Conservation (phyloP, 805 yeast genomes). For the Brettanomyces bruxellensis region DNA sequence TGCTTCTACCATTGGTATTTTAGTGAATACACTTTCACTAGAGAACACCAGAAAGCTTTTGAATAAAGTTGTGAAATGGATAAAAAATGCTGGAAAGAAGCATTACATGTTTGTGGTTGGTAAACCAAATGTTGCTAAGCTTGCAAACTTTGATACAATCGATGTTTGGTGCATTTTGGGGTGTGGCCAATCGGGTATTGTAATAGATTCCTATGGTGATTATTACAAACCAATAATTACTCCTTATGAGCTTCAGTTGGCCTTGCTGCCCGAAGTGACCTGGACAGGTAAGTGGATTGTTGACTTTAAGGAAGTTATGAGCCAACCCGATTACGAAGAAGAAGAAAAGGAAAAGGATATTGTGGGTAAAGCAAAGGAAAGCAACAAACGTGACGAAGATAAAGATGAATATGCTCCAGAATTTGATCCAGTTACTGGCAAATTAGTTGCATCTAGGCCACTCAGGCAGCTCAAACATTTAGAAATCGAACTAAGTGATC, state of each 20-base stretch:
- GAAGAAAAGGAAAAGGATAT: slow-evolving; percentile 19
- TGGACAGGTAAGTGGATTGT: slow-evolving; percentile 96
- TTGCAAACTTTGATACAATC: slow-evolving; percentile 91
- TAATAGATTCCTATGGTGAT: slow-evolving; percentile 69
- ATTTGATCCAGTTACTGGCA: slow-evolving; percentile 86
- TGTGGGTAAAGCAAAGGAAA: slow-evolving; percentile 5
- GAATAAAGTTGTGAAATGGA: slow-evolving; percentile 47
- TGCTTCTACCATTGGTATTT: slow-evolving; percentile 85
- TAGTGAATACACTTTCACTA: slow-evolving; percentile 83
- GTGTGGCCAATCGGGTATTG: slow-evolving; percentile 89
- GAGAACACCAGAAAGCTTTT: slow-evolving; percentile 63
- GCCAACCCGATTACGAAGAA: slow-evolving; percentile 25
- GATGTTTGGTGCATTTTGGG: slow-evolving; percentile 95
- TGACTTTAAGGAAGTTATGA: slow-evolving; percentile 53
- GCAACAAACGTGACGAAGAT: slow-evolving; percentile 16
- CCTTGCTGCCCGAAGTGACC: slow-evolving; percentile 61
- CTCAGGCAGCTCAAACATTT: slow-evolving; percentile 58
- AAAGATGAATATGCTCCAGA: slow-evolving; percentile 62
- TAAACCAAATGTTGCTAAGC: slow-evolving; percentile 93
- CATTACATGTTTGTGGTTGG: slow-evolving; percentile 95
- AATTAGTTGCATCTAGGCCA: slow-evolving; percentile 63
- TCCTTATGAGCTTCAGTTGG: slow-evolving; percentile 82
- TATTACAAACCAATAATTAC: slow-evolving; percentile 89
- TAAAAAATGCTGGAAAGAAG: slow-evolving; percentile 75
- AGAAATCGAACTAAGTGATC: slow-evolving; percentile 41